Percentiles rank a stretch among this genome's conserved stretches.
Conservation (phyloP, 2,329 filamentous ascomycete species). For the Pyrenophora teres region DNA sequence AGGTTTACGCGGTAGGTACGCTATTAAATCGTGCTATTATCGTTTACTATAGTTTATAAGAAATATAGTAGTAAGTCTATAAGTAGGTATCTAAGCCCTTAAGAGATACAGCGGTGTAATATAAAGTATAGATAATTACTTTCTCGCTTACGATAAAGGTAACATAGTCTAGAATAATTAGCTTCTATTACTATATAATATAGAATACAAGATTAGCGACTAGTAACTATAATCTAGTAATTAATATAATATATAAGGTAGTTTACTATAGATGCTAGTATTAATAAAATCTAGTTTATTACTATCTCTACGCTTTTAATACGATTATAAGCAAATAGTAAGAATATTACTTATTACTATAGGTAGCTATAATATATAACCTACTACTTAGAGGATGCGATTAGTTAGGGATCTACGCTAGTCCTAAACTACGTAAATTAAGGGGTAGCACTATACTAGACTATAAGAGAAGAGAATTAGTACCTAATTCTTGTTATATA, state of each 20-base stretch:
- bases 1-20: slow-evolving; percentile 3
- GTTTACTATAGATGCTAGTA: neutral
- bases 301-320: slow-evolving; percentile 1
- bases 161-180: slow-evolving; percentile 14
- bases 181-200: slow-evolving; percentile 3
- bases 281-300: slow-evolving; percentile 2
- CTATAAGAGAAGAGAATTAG: neutral
- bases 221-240: too few species aligned
- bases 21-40: slow-evolving; percentile 8
- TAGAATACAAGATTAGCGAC: too few species aligned
- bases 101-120: slow-evolving; percentile 6
- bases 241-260: neutral
- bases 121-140: slow-evolving; percentile 10
- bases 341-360: too few species aligned
- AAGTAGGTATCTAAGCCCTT: slow-evolving; percentile 7
- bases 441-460: neutral
- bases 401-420: neutral
- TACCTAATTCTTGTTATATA: neutral
- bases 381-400: neutral
- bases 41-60: slow-evolving; percentile 3
- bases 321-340: neutral
- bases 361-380: neutral
- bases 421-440: neutral
- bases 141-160: slow-evolving; percentile 11
- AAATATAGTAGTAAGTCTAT: slow-evolving; percentile 1